A percentile compares a stretch with the other conserved stretches of the same genome.
These are phyloP conservation scores for Boletus reticulatus DNA, from an alignment of 768 basidiomycete genomes.

Conservation along the genomic window DNA sequence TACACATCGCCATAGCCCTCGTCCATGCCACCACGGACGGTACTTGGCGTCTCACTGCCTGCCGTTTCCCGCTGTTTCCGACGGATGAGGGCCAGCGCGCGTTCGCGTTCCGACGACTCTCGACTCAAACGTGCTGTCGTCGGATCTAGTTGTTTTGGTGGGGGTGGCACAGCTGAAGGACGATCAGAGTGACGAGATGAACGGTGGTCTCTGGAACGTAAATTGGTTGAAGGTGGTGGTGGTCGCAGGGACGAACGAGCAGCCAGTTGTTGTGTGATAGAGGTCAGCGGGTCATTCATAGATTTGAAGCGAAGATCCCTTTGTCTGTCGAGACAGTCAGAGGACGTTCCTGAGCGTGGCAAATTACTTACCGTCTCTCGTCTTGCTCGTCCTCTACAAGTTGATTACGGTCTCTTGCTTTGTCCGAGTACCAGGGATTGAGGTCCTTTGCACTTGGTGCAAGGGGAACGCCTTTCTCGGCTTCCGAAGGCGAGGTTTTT, in stretches of 20 bases:
- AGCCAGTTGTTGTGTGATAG: constrained; percentile 66
- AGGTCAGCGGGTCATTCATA: constrained; percentile 68
- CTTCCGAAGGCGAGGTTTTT: constrained; percentile 47
- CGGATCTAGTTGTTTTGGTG: constrained; percentile 39
- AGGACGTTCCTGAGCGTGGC: background rate
- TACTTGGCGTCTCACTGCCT: constrained; percentile 70
- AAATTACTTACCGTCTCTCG: constrained; percentile 36
- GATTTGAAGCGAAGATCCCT: constrained; percentile 65
- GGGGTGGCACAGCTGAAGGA: background rate
- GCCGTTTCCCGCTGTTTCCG: constrained; percentile 62
- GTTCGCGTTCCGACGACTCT: constrained; percentile 72
- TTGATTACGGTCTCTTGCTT: constrained; percentile 20
- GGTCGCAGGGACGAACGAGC: constrained; percentile 29
- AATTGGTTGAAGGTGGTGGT: constrained; percentile 8
- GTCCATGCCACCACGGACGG: constrained; percentile 47
- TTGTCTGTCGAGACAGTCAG: constrained; percentile 37
- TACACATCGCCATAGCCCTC: constrained; percentile 67
- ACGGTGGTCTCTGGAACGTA: constrained; percentile 18
- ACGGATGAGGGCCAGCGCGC: constrained; percentile 68
- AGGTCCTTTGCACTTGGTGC: constrained; percentile 77
- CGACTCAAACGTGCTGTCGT: constrained; percentile 58
- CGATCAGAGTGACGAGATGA: constrained; percentile 5
- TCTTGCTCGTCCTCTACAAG: constrained; percentile 30
- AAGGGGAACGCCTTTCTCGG: constrained; percentile 70
- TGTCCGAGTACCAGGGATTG: constrained; percentile 71